These are phyloP conservation scores for Debaryomyces sp. DNA, from an alignment of 1,139 yeast species.

Conservation along the genomic window DNA sequence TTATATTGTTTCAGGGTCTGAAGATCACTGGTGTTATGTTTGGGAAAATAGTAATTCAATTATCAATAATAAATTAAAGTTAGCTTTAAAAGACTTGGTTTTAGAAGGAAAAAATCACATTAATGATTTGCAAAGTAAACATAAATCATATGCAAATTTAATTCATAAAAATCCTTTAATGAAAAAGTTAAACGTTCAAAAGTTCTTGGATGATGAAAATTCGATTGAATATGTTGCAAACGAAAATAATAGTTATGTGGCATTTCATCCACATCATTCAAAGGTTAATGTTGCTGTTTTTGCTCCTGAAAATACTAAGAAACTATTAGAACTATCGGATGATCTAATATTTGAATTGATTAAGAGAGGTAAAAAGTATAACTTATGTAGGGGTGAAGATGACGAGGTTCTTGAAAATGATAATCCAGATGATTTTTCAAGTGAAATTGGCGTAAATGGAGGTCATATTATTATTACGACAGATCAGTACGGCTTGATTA, in stretches of 20 bases:
- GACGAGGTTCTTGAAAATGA: slow-evolving; percentile 24
- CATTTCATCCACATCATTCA: slow-evolving; percentile 78
- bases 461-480: slow-evolving; percentile 72
- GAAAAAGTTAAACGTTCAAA: slow-evolving; percentile 25
- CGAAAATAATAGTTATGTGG: slow-evolving; percentile 57
- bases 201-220: slow-evolving; percentile 26
- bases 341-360: slow-evolving; percentile 74
- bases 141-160: slow-evolving; percentile 33
- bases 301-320: slow-evolving; percentile 76
- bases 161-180: slow-evolving; percentile 37
- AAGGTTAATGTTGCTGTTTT: slow-evolving; percentile 75
- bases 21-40: slow-evolving; percentile 70
- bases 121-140: slow-evolving; percentile 33
- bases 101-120: slow-evolving; percentile 40
- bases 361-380: slow-evolving; percentile 26
- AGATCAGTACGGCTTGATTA: slow-evolving; percentile 70
- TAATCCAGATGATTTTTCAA: slow-evolving; percentile 7
- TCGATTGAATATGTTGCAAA: slow-evolving; percentile 36
- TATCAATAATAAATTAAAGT: slow-evolving; percentile 40
- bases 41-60: slow-evolving; percentile 58
- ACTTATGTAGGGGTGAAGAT: slow-evolving; percentile 10
- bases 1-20: slow-evolving; percentile 61
- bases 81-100: slow-evolving; percentile 37
- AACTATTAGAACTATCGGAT: slow-evolving; percentile 67
- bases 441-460: slow-evolving; percentile 16